phyloP scores from a whole-genome alignment of 306 rosid genomes.

The Citrullus mucosospermus region DNA sequence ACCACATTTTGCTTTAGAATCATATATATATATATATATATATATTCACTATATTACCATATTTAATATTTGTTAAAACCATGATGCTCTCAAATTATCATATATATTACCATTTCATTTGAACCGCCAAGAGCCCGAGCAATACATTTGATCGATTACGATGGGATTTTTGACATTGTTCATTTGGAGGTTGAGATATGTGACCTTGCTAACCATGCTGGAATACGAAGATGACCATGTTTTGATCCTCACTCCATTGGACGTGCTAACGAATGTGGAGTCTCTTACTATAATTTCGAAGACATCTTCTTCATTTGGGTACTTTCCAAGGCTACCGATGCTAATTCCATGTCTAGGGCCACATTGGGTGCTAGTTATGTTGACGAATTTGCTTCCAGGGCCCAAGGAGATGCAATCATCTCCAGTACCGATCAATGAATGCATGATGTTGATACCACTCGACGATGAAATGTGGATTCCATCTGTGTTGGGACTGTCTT shows the following conservation, averaged over 20 bases:
- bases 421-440: constrained; percentile 13
- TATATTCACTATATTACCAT: background rate
- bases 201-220: constrained; percentile 4
- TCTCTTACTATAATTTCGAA: background rate
- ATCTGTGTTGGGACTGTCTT: constrained; percentile 27
- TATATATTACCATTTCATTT: background rate
- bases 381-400: constrained; percentile 2
- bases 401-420: constrained; percentile 29
- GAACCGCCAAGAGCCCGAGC: background rate
- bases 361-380: background rate
- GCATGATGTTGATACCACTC: background rate
- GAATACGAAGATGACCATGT: constrained; percentile 14
- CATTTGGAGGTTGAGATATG: constrained; percentile 2
- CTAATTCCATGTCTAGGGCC: constrained; percentile 37
- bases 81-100: no score
- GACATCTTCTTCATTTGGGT: constrained; percentile 3
- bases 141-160: constrained; percentile 25
- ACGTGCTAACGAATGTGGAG: constrained; percentile 13
- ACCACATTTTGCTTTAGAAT: background rate
- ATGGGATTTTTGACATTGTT: background rate
- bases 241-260: constrained; percentile 27
- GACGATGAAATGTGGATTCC: constrained; percentile 21
- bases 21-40: no score
- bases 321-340: constrained; percentile 23
- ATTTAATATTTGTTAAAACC: background rate